Conservation (phyloP, 352 stramenopile species). For the Pythium brassicae region DNA sequence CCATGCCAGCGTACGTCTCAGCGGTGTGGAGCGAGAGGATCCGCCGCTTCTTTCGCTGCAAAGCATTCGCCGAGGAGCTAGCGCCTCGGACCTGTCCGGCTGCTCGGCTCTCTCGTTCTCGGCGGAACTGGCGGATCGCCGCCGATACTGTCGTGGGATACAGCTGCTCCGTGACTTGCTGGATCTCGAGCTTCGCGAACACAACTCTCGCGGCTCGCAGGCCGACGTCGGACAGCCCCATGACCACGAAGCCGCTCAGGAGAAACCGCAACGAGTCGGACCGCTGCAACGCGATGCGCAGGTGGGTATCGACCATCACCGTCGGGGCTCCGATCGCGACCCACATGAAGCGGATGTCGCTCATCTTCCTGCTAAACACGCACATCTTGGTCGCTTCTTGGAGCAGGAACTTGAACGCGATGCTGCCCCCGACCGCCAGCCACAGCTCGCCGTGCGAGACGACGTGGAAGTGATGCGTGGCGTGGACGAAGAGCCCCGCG, state of each 20-base stretch:
- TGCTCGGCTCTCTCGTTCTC: neutral
- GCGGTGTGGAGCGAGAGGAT: slow-evolving; percentile 20
- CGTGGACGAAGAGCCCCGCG: slow-evolving; percentile 1
- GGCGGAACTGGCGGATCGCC: neutral
- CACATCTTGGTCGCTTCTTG: slow-evolving; percentile 19
- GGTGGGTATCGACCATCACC: slow-evolving; percentile 24
- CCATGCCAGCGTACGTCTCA: slow-evolving; percentile 25
- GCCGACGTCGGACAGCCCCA: slow-evolving; percentile 19
- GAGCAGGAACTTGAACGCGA: slow-evolving; percentile 15
- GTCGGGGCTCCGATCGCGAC: slow-evolving; percentile 18
- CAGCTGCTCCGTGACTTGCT: neutral
- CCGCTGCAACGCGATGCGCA: slow-evolving; percentile 16
- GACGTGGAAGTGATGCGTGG: slow-evolving; percentile 1
- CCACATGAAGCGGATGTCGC: slow-evolving; percentile 17
- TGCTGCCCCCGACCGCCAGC: neutral
- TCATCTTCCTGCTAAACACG: slow-evolving; percentile 12
- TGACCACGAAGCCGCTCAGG: slow-evolving; percentile 12
- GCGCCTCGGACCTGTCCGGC: neutral
- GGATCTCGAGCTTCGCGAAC: slow-evolving; percentile 10
- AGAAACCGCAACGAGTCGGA: slow-evolving; percentile 6
- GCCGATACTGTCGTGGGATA: neutral
- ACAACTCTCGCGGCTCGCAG: slow-evolving; percentile 19
- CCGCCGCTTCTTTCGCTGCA: slow-evolving; percentile 13
- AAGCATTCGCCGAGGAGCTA: neutral
- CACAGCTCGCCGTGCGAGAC: neutral